Evolutionary conservation across 1,284 basidiomycete genomes (phyloP), one percentile per base, ranked within the genome.

Genomic region (Pascua sp.): DNA sequence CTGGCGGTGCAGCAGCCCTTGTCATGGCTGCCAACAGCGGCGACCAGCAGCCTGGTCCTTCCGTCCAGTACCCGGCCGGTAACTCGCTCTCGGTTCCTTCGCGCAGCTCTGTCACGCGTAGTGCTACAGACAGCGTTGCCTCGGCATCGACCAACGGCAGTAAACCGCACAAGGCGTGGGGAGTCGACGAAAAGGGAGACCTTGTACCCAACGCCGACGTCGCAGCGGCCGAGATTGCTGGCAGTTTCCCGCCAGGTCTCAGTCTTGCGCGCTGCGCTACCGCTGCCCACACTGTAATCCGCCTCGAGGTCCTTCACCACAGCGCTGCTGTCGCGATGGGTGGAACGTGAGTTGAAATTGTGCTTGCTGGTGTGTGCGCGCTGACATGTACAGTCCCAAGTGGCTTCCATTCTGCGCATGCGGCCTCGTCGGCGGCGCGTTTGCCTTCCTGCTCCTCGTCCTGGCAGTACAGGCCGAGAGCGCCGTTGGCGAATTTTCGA

Each of bases 341-440:
- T 60, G 71, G 67, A 57, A 67, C 73, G 71, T 74, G 60, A 68
- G 72, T 70, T 5, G 24, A 44, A 17, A 36, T 11, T n/a, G 17
- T 8, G 24, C 38, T 49, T 37, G 51, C 41, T 43, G 24, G 24
- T 32, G 24, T 7, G 24, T 32, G 24, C 24, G 3, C 24, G 24
- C 24, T 32, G 24, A 32, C 24, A 32, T 3, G 24, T 32, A 38
- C 50, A 70, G 68, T 13, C 76, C 75, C 44, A 73, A 71, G 60
- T 77, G 75, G 75, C 60, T 77, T 32, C 77, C 77, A 2, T 77
- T 77, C 67, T 79, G 77, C 62, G 70, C 76, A 2, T 79, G 77
- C 51, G 77, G 76, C 32, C 66, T 79, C 10, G 71, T 78, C 36
- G 71, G 74, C 5, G 71, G 71, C 9, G 74, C 73, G 4, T 78